phyloP scores from a whole-genome alignment of 129 eudicot species.

The Saposhnikovia divaricata region DNA sequence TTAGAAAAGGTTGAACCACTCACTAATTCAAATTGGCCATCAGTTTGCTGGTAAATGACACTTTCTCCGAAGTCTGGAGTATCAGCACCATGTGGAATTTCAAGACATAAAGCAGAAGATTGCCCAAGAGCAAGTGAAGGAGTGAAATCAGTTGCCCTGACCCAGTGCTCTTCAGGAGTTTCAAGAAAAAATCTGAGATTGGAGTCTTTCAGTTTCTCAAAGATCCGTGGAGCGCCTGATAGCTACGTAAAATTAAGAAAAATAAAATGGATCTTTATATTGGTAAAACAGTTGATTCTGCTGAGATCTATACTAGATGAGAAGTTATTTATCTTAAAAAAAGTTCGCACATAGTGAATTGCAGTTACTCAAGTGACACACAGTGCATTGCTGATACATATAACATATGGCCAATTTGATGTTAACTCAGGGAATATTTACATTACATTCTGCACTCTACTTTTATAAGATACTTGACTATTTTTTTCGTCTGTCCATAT shows the following conservation, averaged over 20 bases:
- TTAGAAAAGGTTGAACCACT: slow-evolving; percentile 40
- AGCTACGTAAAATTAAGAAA: slow-evolving; percentile 26
- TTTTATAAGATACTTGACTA: background rate
- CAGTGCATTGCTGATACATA: background rate
- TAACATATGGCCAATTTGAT: background rate
- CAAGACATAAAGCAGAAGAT: slow-evolving; percentile 65
- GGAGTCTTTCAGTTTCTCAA: slow-evolving; percentile 28
- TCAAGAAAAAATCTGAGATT: slow-evolving; percentile 27
- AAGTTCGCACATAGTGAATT: background rate
- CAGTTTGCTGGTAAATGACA: slow-evolving; percentile 38
- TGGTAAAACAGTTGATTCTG: background rate
- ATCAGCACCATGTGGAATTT: slow-evolving; percentile 41
- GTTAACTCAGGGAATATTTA: background rate
- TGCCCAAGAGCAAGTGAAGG: slow-evolving; percentile 57
- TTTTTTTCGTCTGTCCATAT: background rate
- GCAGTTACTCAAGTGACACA: background rate
- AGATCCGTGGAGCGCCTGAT: slow-evolving; percentile 70
- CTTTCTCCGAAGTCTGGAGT: slow-evolving; percentile 46
- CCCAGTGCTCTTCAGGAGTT: slow-evolving; percentile 63
- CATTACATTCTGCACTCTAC: background rate
- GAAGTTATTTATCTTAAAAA: background rate
- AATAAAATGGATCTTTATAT: background rate
- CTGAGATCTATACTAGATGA: background rate
- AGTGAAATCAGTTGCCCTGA: slow-evolving; percentile 78
- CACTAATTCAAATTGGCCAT: slow-evolving; percentile 28